Evolutionary conservation across 768 basidiomycete genomes (phyloP).

Genomic region (Udeniomyces megalosporus): DNA sequence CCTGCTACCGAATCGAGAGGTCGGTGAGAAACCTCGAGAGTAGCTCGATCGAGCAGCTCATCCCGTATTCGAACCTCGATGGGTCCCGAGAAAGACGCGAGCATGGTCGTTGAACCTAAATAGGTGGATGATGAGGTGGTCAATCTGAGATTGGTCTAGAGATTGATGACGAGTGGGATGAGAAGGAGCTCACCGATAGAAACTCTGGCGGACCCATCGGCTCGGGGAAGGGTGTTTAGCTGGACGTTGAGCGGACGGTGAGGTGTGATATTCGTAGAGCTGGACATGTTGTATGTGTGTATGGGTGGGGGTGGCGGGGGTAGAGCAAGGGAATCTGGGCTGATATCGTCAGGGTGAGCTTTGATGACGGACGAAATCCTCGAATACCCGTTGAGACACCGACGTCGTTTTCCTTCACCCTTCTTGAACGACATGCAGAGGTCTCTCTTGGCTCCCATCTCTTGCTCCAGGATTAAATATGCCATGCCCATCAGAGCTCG

Average conservation of each 20-base stretch:
- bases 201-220: conserved; percentile 26
- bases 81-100: conserved; percentile 65
- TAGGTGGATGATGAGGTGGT: neutral
- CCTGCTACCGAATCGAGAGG: conserved; percentile 53
- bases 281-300: neutral
- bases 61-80: conserved; percentile 53
- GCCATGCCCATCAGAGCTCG: no score
- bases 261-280: conserved; percentile 9
- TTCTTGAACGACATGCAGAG: no score
- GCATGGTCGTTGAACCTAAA: conserved; percentile 34
- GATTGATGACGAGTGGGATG: neutral
- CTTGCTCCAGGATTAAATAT: no score
- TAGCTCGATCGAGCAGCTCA: conserved; percentile 55
- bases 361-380: no score
- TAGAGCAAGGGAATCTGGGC: no score
- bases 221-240: conserved; percentile 27
- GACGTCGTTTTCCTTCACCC: no score
- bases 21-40: conserved; percentile 56
- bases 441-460: no score
- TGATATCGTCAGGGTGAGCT: no score
- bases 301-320: no score
- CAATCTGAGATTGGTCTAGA: neutral
- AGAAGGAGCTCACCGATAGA: conserved; percentile 4
- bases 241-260: conserved; percentile 22
- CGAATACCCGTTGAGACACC: no score